These are phyloP conservation scores for Elongisporangium senticosum DNA, from an alignment of 352 stramenopile species.

Conservation along the genomic window DNA sequence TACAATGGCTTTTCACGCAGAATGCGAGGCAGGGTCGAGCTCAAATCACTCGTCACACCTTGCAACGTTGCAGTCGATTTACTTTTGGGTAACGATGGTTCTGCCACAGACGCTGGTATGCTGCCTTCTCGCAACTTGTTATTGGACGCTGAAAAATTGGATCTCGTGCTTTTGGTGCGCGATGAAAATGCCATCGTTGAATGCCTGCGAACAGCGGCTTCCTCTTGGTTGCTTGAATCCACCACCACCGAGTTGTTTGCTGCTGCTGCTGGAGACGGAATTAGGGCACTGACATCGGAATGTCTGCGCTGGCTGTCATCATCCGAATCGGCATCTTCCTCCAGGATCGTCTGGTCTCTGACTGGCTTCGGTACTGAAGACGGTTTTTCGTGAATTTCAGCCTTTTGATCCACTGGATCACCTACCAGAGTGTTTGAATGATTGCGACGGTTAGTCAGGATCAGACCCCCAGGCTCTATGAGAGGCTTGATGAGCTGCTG, in stretches of 20 bases:
- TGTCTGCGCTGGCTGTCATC: constrained; percentile 6
- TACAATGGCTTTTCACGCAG: neutral
- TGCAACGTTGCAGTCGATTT: neutral
- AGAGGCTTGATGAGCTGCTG: constrained; percentile 18
- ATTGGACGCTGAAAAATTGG: too few relatives aligned
- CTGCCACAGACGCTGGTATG: too few relatives aligned
- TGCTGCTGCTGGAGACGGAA: neutral
- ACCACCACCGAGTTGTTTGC: neutral
- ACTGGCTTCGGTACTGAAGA: neutral
- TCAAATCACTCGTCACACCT: neutral
- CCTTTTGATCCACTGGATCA: constrained; percentile 1
- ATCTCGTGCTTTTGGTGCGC: neutral
- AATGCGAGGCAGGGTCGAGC: neutral
- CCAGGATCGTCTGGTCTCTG: neutral
- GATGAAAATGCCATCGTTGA: neutral
- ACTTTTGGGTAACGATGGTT: neutral
- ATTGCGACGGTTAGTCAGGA: constrained; percentile 24
- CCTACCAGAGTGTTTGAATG: neutral
- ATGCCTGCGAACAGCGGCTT: neutral
- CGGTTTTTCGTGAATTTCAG: neutral
- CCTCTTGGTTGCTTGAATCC: neutral
- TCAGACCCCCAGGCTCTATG: constrained; percentile 22
- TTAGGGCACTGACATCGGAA: neutral
- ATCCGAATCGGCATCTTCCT: neutral
- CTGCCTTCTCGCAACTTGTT: too few relatives aligned